phyloP scores from a whole-genome alignment of 371 early-diverging fungal species.

The Lichtheimia ornata region DNA sequence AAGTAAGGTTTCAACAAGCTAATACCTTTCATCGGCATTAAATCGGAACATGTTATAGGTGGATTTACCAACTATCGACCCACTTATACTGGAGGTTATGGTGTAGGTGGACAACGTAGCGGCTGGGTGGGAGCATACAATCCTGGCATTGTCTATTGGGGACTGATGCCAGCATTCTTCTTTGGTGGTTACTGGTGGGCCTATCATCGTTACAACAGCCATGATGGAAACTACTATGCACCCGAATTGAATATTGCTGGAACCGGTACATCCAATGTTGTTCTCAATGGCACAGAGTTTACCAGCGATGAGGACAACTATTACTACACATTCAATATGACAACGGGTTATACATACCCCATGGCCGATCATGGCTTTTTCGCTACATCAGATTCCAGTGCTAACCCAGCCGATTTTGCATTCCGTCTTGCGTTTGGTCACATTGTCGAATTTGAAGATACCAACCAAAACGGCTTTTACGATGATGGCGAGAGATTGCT shows the following conservation, averaged over 20 bases:
- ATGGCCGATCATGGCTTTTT: slow-evolving; percentile 41
- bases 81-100: slow-evolving; percentile 40
- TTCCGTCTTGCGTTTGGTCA: slow-evolving; percentile 37
- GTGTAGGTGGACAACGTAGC: slow-evolving; percentile 20
- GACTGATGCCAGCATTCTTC: slow-evolving; percentile 34
- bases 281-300: slow-evolving; percentile 44
- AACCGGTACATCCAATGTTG: slow-evolving; percentile 24
- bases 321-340: slow-evolving; percentile 34
- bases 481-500: slow-evolving; percentile 36
- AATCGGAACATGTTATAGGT: slow-evolving; percentile 12
- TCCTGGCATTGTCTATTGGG: slow-evolving; percentile 40
- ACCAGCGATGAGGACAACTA: slow-evolving; percentile 35
- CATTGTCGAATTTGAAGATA: slow-evolving; percentile 44
- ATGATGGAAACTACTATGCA: slow-evolving; percentile 49
- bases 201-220: slow-evolving; percentile 44
- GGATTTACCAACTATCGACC: slow-evolving; percentile 37
- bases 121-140: slow-evolving; percentile 45
- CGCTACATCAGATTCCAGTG: slow-evolving; percentile 37
- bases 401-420: slow-evolving; percentile 40
- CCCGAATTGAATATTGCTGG: slow-evolving; percentile 32
- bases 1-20: slow-evolving; percentile 20
- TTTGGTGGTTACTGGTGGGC: slow-evolving; percentile 35
- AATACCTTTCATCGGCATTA: not conserved
- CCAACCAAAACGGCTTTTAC: slow-evolving; percentile 45
- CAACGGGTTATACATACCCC: slow-evolving; percentile 30